Evolutionary conservation across 148 eudicot genomes (phyloP).

Genomic region (Beta vulgaris): DNA sequence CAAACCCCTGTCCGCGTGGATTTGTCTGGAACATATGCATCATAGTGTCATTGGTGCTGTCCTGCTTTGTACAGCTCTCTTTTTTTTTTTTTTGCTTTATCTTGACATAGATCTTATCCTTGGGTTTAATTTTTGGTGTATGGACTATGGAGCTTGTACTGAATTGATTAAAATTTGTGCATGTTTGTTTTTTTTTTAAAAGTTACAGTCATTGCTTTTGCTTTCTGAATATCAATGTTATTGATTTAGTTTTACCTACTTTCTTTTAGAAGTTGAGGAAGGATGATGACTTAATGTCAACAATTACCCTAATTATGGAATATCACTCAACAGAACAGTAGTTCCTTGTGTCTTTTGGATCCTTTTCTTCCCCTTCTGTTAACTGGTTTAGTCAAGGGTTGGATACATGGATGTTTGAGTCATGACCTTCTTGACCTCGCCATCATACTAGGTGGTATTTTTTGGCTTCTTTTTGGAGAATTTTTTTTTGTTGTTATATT

Average conservation of each 20-base stretch:
- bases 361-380: background rate
- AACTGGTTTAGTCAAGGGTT: background rate
- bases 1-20: background rate
- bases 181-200: background rate
- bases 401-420: background rate
- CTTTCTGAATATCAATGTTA: too few species aligned
- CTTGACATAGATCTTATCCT: background rate
- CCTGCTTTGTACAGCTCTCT: background rate
- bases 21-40: background rate
- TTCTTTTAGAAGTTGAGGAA: background rate
- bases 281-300: background rate
- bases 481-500: background rate
- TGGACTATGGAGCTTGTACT: background rate
- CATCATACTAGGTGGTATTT: background rate
- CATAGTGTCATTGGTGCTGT: background rate
- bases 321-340: background rate
- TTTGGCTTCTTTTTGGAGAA: background rate
- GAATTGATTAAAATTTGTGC: background rate
- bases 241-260: too few species aligned
- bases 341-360: background rate
- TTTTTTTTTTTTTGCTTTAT: too few species aligned
- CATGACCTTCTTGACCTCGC: background rate
- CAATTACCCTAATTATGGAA: background rate
- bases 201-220: background rate
- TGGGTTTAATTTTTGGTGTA: background rate